These are phyloP conservation scores for Punctularia strigosozonata DNA, from an alignment of 768 basidiomycete species.

Conservation along the genomic window DNA sequence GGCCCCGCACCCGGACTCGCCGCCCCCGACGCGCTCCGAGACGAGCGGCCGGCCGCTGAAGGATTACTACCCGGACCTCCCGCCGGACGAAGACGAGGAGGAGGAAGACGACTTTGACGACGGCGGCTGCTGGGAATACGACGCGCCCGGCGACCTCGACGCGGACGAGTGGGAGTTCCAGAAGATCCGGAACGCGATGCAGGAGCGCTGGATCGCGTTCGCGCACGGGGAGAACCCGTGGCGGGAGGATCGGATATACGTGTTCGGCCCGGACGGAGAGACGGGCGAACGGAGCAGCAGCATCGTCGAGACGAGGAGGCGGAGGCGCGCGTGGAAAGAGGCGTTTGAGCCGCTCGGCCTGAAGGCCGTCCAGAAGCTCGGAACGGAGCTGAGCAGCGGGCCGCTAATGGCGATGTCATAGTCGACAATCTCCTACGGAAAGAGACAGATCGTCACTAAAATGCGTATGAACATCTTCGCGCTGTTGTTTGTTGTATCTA, in stretches of 20 bases:
- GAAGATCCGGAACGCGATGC: constrained; percentile 59
- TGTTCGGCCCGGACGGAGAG: constrained; percentile 78
- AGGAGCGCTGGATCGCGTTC: constrained; percentile 66
- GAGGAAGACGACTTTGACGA: constrained; percentile 18
- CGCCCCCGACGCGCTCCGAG: constrained; percentile 10
- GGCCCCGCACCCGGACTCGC: constrained; percentile 38
- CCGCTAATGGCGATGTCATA: constrained; percentile 28
- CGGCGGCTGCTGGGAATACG: constrained; percentile 36
- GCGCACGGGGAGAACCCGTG: constrained; percentile 67
- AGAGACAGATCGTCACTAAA: too few species aligned
- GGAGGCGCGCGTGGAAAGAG: constrained; percentile 49
- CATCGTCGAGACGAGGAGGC: constrained; percentile 57
- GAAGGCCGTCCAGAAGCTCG: constrained; percentile 59
- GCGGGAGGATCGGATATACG: constrained; percentile 57
- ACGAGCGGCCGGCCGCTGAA: constrained; percentile 3
- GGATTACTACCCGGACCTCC: constrained; percentile 15
- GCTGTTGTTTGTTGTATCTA: too few species aligned
- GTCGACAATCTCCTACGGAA: too few species aligned
- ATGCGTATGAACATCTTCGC: too few species aligned
- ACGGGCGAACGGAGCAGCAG: constrained; percentile 54
- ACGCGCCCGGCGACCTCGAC: too few species aligned
- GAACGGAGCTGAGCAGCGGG: constrained; percentile 61
- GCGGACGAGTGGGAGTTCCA: constrained; percentile 59
- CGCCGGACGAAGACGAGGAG: constrained; percentile 22
- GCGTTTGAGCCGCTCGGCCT: constrained; percentile 59